A percentile compares a stretch with the other conserved stretches of the same genome.
Conservation (phyloP, 2,329 filamentous ascomycete genomes). For the Rutstroemia sydowiana region DNA sequence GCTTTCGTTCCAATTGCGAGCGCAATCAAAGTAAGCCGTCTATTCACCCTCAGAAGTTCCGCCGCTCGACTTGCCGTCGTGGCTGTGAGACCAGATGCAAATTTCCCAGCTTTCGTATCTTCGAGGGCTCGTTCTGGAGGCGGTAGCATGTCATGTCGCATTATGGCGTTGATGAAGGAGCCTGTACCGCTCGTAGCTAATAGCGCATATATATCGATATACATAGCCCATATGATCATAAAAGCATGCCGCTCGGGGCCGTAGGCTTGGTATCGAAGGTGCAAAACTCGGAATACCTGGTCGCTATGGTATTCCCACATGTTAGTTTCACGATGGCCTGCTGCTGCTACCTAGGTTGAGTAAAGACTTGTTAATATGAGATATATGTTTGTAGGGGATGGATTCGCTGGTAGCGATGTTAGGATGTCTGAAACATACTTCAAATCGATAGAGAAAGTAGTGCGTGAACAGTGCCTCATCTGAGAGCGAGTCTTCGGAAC, state of each 20-base stretch:
- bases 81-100: not conserved
- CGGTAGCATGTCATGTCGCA: slow-evolving; percentile 40
- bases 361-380: slow-evolving; percentile 15
- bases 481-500: slow-evolving; percentile 43
- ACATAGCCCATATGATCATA: slow-evolving; percentile 46
- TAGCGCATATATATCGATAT: slow-evolving; percentile 48
- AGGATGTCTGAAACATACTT: slow-evolving; percentile 33
- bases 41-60: slow-evolving; percentile 13
- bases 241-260: slow-evolving; percentile 40
- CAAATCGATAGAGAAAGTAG: slow-evolving; percentile 49
- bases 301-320: slow-evolving; percentile 49
- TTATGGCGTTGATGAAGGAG: slow-evolving; percentile 40
- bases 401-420: not conserved
- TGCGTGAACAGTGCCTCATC: slow-evolving; percentile 50
- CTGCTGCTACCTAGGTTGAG: slow-evolving; percentile 36
- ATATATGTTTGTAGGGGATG: slow-evolving; percentile 13
- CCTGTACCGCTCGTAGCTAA: slow-evolving; percentile 44
- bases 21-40: slow-evolving; percentile 21
- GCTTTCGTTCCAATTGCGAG: slow-evolving; percentile 17
- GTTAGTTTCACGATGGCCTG: slow-evolving; percentile 35
- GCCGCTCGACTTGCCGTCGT: not conserved
- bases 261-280: slow-evolving; percentile 39
- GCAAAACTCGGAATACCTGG: slow-evolving; percentile 42
- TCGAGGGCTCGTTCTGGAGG: slow-evolving; percentile 19
- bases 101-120: not conserved